Evolutionary conservation across 129 eudicot genomes (phyloP).

Genomic region (Flaveria robusta): DNA sequence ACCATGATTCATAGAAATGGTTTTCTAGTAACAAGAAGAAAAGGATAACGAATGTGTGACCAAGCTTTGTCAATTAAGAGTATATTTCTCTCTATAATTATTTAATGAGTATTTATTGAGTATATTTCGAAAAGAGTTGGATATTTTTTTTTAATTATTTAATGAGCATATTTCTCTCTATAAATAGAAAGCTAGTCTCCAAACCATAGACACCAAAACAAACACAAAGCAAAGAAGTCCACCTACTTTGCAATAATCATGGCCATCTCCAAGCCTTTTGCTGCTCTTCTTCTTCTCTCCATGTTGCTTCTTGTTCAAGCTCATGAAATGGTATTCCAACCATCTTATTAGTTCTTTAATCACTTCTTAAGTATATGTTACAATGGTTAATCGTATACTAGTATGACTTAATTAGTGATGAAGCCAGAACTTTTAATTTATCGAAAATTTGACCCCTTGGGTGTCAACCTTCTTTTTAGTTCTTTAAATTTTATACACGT

Average conservation of each 20-base stretch:
- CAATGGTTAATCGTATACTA: background rate
- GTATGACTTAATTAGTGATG: background rate
- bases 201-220: constrained; percentile 21
- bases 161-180: constrained; percentile 19
- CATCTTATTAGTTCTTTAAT: background rate
- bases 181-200: constrained; percentile 28
- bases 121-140: too few species aligned
- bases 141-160: background rate
- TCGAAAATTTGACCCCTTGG: too few species aligned
- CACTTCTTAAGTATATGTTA: background rate
- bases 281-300: constrained; percentile 36
- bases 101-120: constrained; percentile 1
- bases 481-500: too few species aligned
- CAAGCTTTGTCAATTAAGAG: background rate
- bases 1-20: background rate
- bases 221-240: constrained; percentile 10
- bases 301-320: constrained; percentile 41
- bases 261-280: constrained; percentile 41
- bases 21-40: background rate
- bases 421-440: background rate
- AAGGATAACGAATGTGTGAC: constrained; percentile 1
- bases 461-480: too few species aligned
- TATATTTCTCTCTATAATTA: too few species aligned
- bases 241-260: constrained; percentile 28
- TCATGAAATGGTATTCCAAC: constrained; percentile 30